These are phyloP conservation scores for Salix exigua DNA, from an alignment of 345 rosid genomes.

Conservation along the genomic window DNA sequence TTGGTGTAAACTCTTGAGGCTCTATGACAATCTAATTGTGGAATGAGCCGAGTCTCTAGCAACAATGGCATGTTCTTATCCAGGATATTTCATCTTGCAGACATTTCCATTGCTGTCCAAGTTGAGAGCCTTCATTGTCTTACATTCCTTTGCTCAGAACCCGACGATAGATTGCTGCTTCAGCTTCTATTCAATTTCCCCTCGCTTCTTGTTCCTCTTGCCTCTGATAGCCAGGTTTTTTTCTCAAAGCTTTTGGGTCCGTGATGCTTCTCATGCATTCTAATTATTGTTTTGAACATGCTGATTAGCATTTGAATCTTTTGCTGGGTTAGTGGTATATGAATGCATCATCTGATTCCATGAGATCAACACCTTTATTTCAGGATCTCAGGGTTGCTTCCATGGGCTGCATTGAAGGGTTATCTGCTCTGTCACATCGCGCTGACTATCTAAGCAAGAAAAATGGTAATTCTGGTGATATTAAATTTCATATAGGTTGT, in stretches of 20 bases:
- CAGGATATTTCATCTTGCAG: constrained; percentile 38
- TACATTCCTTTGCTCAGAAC: constrained; percentile 55
- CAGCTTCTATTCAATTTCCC: constrained; percentile 70
- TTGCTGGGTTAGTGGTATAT: background rate
- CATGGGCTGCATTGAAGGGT: constrained; percentile 72
- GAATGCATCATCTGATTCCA: constrained; percentile 1
- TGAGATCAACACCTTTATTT: constrained; percentile 8
- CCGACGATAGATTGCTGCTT: constrained; percentile 45
- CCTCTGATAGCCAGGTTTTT: constrained; percentile 65
- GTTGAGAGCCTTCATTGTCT: constrained; percentile 75
- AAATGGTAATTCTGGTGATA: constrained; percentile 54
- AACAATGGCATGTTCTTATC: background rate
- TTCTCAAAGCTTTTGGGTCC: background rate
- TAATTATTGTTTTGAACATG: background rate
- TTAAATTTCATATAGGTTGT: background rate
- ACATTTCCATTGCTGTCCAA: constrained; percentile 49
- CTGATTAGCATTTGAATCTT: background rate
- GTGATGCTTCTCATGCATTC: background rate
- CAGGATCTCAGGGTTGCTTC: constrained; percentile 73
- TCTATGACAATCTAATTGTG: too few species aligned
- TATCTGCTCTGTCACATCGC: constrained; percentile 45
- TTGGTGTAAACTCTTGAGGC: background rate
- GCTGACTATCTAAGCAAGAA: constrained; percentile 70
- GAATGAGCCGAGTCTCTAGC: background rate
- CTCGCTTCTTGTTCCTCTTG: constrained; percentile 66